Conservation (phyloP, 495 filamentous ascomycete species). For the Cudoniella acicularis region DNA sequence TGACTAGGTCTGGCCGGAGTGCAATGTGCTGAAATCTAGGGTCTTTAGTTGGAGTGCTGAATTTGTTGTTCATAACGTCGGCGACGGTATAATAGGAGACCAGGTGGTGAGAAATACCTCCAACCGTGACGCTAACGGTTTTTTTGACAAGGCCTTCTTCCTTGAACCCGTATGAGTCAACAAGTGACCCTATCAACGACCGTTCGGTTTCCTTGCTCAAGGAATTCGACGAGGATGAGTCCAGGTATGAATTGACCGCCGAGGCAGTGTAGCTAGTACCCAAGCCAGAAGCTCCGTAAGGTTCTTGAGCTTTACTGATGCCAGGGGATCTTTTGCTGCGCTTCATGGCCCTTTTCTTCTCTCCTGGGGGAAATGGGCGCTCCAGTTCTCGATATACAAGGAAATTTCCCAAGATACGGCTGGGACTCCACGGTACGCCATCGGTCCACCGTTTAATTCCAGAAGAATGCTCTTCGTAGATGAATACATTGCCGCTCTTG, state of each 20-base stretch:
- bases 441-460: slow-evolving; percentile 96
- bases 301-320: slow-evolving; percentile 20
- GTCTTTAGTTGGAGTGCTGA: slow-evolving; percentile 61
- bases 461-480: slow-evolving; percentile 84
- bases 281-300: slow-evolving; percentile 14
- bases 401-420: slow-evolving; percentile 83
- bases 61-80: slow-evolving; percentile 59
- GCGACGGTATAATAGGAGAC: slow-evolving; percentile 85
- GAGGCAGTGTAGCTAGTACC: slow-evolving; percentile 27
- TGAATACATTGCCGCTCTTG: slow-evolving; percentile 78
- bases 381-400: slow-evolving; percentile 86
- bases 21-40: slow-evolving; percentile 50
- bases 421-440: slow-evolving; percentile 84
- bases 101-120: slow-evolving; percentile 70
- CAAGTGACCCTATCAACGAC: slow-evolving; percentile 71
- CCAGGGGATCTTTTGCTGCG: slow-evolving; percentile 41
- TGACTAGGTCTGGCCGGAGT: slow-evolving; percentile 55
- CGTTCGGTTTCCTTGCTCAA: slow-evolving; percentile 49
- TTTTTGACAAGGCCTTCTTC: slow-evolving; percentile 83
- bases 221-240: slow-evolving; percentile 31
- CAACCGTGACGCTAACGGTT: slow-evolving; percentile 74
- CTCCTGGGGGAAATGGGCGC: slow-evolving; percentile 76
- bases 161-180: slow-evolving; percentile 87
- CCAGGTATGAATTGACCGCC: slow-evolving; percentile 32
- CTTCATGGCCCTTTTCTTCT: slow-evolving; percentile 86